phyloP scores from a whole-genome alignment of 768 basidiomycete species.

The Amanita brunnescens region DNA sequence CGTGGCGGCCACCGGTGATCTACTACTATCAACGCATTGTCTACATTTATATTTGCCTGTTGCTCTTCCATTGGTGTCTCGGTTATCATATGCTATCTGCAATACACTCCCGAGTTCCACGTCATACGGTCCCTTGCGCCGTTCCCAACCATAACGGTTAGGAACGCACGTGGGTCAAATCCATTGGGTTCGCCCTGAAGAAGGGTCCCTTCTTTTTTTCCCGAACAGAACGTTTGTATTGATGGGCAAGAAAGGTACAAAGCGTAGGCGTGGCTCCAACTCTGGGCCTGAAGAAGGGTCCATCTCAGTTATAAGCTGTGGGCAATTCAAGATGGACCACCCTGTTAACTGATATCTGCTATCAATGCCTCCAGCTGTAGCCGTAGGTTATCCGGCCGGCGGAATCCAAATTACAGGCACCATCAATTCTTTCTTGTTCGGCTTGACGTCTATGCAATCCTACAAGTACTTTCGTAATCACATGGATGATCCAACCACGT shows the following conservation, averaged over 20 bases:
- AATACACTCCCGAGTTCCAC: neutral
- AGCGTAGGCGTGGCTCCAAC: too few species aligned
- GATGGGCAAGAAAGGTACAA: too few species aligned
- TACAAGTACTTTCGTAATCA: neutral
- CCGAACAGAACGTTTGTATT: too few species aligned
- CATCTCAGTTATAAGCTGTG: neutral
- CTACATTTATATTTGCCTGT: too few species aligned
- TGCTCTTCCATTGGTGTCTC: neutral
- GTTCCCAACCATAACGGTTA: neutral
- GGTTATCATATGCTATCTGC: too few species aligned
- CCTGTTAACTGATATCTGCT: neutral
- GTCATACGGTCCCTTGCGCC: neutral
- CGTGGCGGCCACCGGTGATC: too few species aligned
- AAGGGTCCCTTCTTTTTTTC: too few species aligned
- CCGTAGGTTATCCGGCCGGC: neutral
- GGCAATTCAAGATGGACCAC: neutral
- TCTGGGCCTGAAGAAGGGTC: too few species aligned
- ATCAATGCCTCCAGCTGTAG: neutral
- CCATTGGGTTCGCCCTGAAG: neutral
- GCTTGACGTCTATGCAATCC: constrained; percentile 1
- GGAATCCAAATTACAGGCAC: neutral
- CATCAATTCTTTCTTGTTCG: neutral
- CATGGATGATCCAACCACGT: neutral
- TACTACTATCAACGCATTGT: too few species aligned
- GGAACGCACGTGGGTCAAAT: neutral